A percentile compares a stretch with the other conserved stretches of the same genome.
phyloP scores from a whole-genome alignment of 2,329 filamentous ascomycete genomes.

The Calycina herbarum region DNA sequence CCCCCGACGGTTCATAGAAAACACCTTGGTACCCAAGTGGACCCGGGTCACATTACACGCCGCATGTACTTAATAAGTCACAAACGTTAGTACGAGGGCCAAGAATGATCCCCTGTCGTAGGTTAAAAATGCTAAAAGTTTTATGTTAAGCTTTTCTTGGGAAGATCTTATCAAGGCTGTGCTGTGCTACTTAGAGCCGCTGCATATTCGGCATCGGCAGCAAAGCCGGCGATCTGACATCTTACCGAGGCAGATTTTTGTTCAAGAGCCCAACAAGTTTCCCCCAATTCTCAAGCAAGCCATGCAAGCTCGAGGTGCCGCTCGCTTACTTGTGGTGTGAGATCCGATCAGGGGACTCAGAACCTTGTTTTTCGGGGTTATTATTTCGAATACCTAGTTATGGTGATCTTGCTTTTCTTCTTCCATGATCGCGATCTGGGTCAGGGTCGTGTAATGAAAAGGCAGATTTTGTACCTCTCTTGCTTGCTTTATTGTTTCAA shows the following conservation, averaged over 20 bases:
- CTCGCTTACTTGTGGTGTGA: not conserved
- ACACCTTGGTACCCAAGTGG: too few species aligned
- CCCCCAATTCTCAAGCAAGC: not conserved
- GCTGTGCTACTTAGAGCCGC: not conserved
- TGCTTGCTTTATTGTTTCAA: too few species aligned
- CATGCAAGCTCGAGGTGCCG: not conserved
- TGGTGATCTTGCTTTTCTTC: not conserved
- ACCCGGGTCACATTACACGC: too few species aligned
- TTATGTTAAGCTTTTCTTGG: not conserved
- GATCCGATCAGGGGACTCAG: not conserved
- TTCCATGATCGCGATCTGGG: not conserved
- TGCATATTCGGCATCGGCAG: not conserved
- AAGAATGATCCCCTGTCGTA: not conserved
- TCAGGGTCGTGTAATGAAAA: too few species aligned
- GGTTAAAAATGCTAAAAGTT: not conserved
- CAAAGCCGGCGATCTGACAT: not conserved
- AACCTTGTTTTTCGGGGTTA: conserved; percentile 2
- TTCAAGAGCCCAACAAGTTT: too few species aligned
- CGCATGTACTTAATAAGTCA: too few species aligned
- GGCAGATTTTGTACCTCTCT: too few species aligned
- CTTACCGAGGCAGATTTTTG: too few species aligned
- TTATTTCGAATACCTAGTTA: not conserved
- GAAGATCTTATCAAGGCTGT: not conserved
- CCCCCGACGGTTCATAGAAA: too few species aligned
- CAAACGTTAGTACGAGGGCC: not conserved